Evolutionary conservation across 2,329 filamentous ascomycete species (phyloP).

Genomic region (Aspergillus sojae): DNA sequence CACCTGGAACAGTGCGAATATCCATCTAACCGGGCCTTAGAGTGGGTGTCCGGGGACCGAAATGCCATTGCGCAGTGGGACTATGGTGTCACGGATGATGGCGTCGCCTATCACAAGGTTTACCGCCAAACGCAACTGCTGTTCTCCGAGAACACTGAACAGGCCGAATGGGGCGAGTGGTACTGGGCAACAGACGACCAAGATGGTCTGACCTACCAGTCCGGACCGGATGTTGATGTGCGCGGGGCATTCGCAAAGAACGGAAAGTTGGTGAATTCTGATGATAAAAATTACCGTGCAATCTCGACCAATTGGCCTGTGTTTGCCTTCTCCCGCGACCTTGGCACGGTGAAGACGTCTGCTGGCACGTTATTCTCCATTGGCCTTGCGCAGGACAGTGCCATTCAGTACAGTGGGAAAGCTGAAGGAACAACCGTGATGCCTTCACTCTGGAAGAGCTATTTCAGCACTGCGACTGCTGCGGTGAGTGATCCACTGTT

Average conservation of each 20-base stretch:
- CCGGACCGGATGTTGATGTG: slow-evolving; percentile 51
- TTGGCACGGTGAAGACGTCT: slow-evolving; percentile 48
- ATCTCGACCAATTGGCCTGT: slow-evolving; percentile 55
- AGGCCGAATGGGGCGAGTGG: slow-evolving; percentile 57
- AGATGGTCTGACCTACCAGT: slow-evolving; percentile 48
- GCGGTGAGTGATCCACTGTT: slow-evolving; percentile 26
- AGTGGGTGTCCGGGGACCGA: slow-evolving; percentile 71
- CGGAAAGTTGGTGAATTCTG: slow-evolving; percentile 48
- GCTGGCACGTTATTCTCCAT: slow-evolving; percentile 53
- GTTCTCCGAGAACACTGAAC: slow-evolving; percentile 52
- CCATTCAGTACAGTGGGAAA: slow-evolving; percentile 53
- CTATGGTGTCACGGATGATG: slow-evolving; percentile 52
- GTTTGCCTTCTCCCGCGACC: slow-evolving; percentile 55
- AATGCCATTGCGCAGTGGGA: slow-evolving; percentile 64
- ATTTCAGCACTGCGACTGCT: slow-evolving; percentile 47
- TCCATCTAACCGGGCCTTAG: slow-evolving; percentile 42
- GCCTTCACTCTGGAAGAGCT: slow-evolving; percentile 54
- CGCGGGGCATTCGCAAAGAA: slow-evolving; percentile 49
- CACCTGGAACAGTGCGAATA: neutral
- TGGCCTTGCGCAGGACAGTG: slow-evolving; percentile 52
- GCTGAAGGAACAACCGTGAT: slow-evolving; percentile 38
- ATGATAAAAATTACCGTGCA: slow-evolving; percentile 54
- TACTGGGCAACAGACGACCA: slow-evolving; percentile 54
- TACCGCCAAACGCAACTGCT: slow-evolving; percentile 50
- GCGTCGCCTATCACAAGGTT: slow-evolving; percentile 64